Evolutionary conservation across 108 stramenopile genomes (phyloP).

Genomic region (Nitzschia palea): DNA sequence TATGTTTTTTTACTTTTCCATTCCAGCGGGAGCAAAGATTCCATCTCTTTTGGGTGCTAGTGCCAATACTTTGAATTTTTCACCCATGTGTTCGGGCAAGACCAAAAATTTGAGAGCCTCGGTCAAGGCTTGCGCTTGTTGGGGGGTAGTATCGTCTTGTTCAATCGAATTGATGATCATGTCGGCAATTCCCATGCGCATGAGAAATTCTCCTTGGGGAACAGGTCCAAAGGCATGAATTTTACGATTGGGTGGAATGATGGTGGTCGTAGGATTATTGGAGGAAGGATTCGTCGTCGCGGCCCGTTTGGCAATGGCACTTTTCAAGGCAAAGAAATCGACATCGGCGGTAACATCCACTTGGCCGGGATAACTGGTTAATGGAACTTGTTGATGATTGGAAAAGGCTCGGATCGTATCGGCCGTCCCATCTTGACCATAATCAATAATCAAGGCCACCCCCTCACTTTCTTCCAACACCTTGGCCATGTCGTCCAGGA

Average conservation of each 20-base stretch:
- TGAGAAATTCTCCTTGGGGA: constrained; percentile 88
- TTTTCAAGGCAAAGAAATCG: constrained; percentile 88
- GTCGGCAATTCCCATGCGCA: constrained; percentile 89
- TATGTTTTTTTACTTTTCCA: constrained; percentile 30
- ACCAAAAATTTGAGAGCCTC: constrained; percentile 83
- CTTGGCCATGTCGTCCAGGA: constrained; percentile 87
- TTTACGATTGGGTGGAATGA: constrained; percentile 6
- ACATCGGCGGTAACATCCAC: constrained; percentile 98
- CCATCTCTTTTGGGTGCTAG: constrained; percentile 60
- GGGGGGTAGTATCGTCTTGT: constrained; percentile 77
- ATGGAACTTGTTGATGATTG: constrained; percentile 83
- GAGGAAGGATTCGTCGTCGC: neutral
- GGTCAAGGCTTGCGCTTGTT: constrained; percentile 77
- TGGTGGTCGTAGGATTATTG: neutral
- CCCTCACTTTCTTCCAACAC: constrained; percentile 69
- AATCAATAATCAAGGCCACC: constrained; percentile 95
- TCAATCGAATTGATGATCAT: constrained; percentile 56
- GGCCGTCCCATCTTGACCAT: constrained; percentile 87
- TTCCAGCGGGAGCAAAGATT: constrained; percentile 43
- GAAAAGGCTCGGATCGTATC: constrained; percentile 92
- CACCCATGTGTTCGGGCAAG: constrained; percentile 91
- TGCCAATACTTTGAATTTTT: constrained; percentile 80
- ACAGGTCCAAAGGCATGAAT: constrained; percentile 83
- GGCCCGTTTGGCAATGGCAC: constrained; percentile 44
- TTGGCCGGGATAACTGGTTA: constrained; percentile 83